phyloP scores from a whole-genome alignment of 495 filamentous ascomycete genomes.

The Trichoderma gamsii region DNA sequence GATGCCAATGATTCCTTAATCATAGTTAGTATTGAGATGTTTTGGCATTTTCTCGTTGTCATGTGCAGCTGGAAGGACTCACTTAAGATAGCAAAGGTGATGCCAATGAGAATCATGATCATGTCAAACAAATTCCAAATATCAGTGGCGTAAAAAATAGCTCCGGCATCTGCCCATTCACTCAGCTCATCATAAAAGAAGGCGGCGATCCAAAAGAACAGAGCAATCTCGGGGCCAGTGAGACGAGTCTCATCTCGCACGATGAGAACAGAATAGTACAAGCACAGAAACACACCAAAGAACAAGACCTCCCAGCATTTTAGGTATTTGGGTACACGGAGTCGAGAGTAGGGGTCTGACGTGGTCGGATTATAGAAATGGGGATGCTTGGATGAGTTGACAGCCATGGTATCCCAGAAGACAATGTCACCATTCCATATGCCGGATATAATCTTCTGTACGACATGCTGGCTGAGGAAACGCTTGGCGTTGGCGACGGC shows the following conservation, averaged over 20 bases:
- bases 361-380: conserved; percentile 70
- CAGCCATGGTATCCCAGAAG: conserved; percentile 80
- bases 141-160: conserved; percentile 77
- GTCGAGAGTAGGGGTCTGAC: conserved; percentile 75
- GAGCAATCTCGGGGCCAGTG: conserved; percentile 45
- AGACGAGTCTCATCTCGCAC: conserved; percentile 44
- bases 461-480: conserved; percentile 77
- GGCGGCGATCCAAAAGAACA: conserved; percentile 68
- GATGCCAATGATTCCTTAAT: conserved; percentile 66
- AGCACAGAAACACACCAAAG: conserved; percentile 69
- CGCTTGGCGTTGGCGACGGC: conserved; percentile 83
- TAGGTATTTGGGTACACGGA: conserved; percentile 86
- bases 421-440: conserved; percentile 91
- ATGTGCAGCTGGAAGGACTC: conserved; percentile 30
- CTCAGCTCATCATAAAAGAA: conserved; percentile 86
- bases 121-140: conserved; percentile 88
- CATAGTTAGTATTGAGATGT: conserved; percentile 10
- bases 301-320: conserved; percentile 86
- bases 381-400: conserved; percentile 71
- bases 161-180: conserved; percentile 75
- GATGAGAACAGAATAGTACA: conserved; percentile 83
- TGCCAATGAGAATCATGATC: conserved; percentile 75
- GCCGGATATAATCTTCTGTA: conserved; percentile 81
- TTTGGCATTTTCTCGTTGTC: no score
- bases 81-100: conserved; percentile 66